Evolutionary conservation across 768 basidiomycete genomes (phyloP).

Genomic region (Phaeotremella skinneri): DNA sequence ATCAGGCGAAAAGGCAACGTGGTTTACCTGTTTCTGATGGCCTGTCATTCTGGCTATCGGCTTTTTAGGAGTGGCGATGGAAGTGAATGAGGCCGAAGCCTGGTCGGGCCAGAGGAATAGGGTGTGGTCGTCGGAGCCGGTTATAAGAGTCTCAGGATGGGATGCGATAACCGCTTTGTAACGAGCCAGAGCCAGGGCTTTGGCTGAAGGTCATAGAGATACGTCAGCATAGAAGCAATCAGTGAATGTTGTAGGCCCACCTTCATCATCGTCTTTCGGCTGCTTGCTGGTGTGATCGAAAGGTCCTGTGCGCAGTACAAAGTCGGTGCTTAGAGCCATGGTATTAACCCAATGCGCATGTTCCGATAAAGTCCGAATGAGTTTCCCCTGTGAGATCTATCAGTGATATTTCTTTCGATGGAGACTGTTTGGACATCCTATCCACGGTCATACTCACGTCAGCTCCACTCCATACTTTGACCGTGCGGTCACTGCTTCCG

Average conservation of each 20-base stretch:
- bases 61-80: slow-evolving; percentile 59
- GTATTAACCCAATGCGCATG: slow-evolving; percentile 99
- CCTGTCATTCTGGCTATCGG: slow-evolving; percentile 79
- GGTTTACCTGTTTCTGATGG: slow-evolving; percentile 90
- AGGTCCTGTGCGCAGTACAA: slow-evolving; percentile 88
- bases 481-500: slow-evolving; percentile 88
- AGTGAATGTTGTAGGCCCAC: slow-evolving; percentile 53
- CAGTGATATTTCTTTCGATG: background rate
- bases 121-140: slow-evolving; percentile 96
- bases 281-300: slow-evolving; percentile 83
- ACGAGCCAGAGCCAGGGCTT: slow-evolving; percentile 69
- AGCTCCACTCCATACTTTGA: slow-evolving; percentile 89
- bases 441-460: slow-evolving; percentile 56
- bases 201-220: slow-evolving; percentile 57
- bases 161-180: slow-evolving; percentile 63
- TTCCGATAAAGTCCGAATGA: slow-evolving; percentile 80
- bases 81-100: slow-evolving; percentile 53
- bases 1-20: slow-evolving; percentile 92
- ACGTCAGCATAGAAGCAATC: background rate
- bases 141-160: slow-evolving; percentile 82
- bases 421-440: background rate
- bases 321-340: slow-evolving; percentile 90
- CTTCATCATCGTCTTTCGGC: slow-evolving; percentile 77
- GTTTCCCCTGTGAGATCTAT: slow-evolving; percentile 73
- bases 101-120: slow-evolving; percentile 91